These are phyloP conservation scores for Vitis cinerea DNA, from an alignment of 164 flowering plant species.

Conservation along the genomic window DNA sequence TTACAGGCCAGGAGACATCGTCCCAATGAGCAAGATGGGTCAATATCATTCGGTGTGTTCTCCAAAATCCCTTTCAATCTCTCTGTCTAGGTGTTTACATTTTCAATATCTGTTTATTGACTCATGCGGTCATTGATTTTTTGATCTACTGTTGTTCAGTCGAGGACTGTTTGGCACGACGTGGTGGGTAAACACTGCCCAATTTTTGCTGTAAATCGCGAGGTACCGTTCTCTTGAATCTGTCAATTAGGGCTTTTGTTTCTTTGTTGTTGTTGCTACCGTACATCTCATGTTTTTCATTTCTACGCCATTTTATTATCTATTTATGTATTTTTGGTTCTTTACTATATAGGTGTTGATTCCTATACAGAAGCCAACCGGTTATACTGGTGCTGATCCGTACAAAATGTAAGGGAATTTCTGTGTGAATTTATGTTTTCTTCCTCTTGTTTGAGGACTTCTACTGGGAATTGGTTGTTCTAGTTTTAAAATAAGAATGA, in stretches of 20 bases:
- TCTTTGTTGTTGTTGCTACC: background rate
- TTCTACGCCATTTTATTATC: background rate
- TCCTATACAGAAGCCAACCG: slow-evolving; percentile 81
- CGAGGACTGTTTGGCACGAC: slow-evolving; percentile 88
- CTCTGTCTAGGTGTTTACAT: background rate
- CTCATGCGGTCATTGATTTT: background rate
- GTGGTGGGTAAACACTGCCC: slow-evolving; percentile 93
- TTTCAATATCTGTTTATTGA: background rate
- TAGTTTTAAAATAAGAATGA: no score
- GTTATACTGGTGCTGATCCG: slow-evolving; percentile 93
- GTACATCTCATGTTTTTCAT: background rate
- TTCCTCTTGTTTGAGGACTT: background rate
- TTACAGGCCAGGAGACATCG: slow-evolving; percentile 92
- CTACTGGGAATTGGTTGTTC: no score
- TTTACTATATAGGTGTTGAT: slow-evolving; percentile 59
- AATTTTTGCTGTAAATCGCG: slow-evolving; percentile 88
- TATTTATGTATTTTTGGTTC: background rate
- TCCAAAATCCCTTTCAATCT: slow-evolving; percentile 8
- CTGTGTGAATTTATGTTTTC: background rate
- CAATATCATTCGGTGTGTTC: slow-evolving; percentile 82
- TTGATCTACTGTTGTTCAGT: slow-evolving; percentile 35
- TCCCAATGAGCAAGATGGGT: slow-evolving; percentile 90
- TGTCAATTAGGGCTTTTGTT: background rate
- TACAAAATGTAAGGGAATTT: slow-evolving; percentile 66
- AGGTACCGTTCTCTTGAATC: slow-evolving; percentile 42